phyloP scores from a whole-genome alignment of 2,329 filamentous ascomycete species.

The Tympanopsis confertula region DNA sequence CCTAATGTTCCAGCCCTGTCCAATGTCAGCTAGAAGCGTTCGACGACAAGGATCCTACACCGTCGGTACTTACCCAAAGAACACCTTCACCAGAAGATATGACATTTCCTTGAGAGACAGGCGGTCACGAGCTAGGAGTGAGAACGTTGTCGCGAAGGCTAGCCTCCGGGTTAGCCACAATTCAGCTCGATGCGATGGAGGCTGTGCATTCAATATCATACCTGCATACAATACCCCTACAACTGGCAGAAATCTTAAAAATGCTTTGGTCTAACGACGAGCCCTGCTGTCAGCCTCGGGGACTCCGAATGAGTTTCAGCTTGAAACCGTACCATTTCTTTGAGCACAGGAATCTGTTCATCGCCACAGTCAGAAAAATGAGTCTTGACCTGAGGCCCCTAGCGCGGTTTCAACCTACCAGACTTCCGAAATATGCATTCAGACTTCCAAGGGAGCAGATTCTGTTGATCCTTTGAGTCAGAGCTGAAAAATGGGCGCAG shows the following conservation, averaged over 20 bases:
- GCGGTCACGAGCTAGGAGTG: conserved; percentile 43
- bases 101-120: conserved; percentile 44
- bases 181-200: background rate
- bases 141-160: conserved; percentile 51
- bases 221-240: conserved; percentile 46
- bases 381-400: background rate
- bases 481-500: too few relatives aligned
- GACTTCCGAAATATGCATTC: conserved; percentile 9
- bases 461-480: background rate
- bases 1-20: background rate
- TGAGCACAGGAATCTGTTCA: conserved; percentile 42
- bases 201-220: conserved; percentile 13
- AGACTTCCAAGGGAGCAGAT: background rate
- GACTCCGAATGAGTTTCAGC: background rate
- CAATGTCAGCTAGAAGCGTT: too few relatives aligned
- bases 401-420: conserved; percentile 13
- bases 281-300: conserved; percentile 12
- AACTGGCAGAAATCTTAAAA: conserved; percentile 47
- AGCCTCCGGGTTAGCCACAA: conserved; percentile 3
- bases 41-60: too few relatives aligned
- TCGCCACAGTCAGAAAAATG: conserved; percentile 6
- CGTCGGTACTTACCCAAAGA: conserved; percentile 41
- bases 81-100: conserved; percentile 48
- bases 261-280: conserved; percentile 40
- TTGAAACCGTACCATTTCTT: conserved; percentile 40